These are phyloP conservation scores for Penicillium rolfsii DNA, from an alignment of 2,329 filamentous ascomycete species.

Conservation along the genomic window DNA sequence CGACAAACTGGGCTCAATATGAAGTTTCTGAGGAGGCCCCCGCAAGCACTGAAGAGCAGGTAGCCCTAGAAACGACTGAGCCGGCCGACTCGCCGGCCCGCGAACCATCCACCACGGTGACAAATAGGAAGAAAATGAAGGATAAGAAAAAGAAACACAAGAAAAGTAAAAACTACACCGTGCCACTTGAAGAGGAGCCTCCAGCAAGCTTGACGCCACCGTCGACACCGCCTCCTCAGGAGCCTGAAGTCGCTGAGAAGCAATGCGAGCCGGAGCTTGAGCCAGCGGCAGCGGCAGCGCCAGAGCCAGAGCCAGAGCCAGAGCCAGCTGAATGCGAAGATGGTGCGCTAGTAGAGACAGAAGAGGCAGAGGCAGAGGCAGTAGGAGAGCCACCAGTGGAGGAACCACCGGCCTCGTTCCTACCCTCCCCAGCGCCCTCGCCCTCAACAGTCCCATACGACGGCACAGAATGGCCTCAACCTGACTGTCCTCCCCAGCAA, in stretches of 20 bases:
- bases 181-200: conserved; percentile 30
- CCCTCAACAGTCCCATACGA: background rate
- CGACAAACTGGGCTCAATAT: background rate
- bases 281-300: background rate
- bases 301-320: conserved; percentile 1
- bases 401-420: background rate
- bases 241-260: conserved; percentile 18
- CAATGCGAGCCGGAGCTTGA: conserved; percentile 6
- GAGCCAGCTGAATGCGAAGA: conserved; percentile 8
- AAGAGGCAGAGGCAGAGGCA: conserved; percentile 1
- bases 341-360: background rate
- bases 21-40: conserved; percentile 2
- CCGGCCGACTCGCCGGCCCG: conserved; percentile 6
- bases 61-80: conserved; percentile 7
- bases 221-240: conserved; percentile 42
- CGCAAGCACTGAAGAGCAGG: background rate
- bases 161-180: background rate
- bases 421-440: background rate
- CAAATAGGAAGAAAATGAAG: conserved; percentile 36
- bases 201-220: conserved; percentile 42
- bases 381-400: background rate
- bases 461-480: background rate
- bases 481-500: background rate
- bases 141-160: conserved; percentile 36
- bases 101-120: conserved; percentile 26